These are phyloP conservation scores for Cavenderia fasciculata DNA, from an alignment of 78 protist species.

Conservation along the genomic window DNA sequence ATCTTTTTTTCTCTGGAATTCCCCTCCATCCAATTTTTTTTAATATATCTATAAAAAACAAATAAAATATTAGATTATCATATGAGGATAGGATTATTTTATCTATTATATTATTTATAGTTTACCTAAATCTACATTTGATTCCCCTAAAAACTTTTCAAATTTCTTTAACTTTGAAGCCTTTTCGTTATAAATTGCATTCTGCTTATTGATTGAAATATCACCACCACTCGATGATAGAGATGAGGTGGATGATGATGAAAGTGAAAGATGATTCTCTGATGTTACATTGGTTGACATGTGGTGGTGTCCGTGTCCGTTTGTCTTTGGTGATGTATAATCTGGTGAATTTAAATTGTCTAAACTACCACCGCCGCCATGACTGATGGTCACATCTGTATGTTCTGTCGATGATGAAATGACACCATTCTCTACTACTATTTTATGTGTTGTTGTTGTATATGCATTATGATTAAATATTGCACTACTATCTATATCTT, in stretches of 20 bases:
- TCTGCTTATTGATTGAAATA: background rate
- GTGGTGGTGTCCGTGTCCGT: background rate
- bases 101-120: too few species aligned
- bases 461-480: conserved; percentile 61
- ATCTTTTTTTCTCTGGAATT: conserved; percentile 22
- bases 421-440: background rate
- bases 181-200: conserved; percentile 10
- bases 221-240: conserved; percentile 42
- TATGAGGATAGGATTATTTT: background rate
- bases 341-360: conserved; percentile 9
- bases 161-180: conserved; percentile 28
- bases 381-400: background rate
- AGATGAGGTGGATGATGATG: conserved; percentile 8
- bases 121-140: conserved; percentile 65
- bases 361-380: too few species aligned
- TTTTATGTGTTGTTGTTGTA: conserved; percentile 16
- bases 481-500: conserved; percentile 41
- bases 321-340: background rate
- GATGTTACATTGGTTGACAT: background rate
- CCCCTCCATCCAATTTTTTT: conserved; percentile 73
- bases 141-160: conserved; percentile 1
- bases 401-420: background rate
- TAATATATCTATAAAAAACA: conserved; percentile 16
- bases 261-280: conserved; percentile 17
- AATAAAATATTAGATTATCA: background rate